A percentile compares a stretch with the other conserved stretches of the same genome.
phyloP scores from a whole-genome alignment of 805 yeast genomes.

The Pachysolen tannophilus region DNA sequence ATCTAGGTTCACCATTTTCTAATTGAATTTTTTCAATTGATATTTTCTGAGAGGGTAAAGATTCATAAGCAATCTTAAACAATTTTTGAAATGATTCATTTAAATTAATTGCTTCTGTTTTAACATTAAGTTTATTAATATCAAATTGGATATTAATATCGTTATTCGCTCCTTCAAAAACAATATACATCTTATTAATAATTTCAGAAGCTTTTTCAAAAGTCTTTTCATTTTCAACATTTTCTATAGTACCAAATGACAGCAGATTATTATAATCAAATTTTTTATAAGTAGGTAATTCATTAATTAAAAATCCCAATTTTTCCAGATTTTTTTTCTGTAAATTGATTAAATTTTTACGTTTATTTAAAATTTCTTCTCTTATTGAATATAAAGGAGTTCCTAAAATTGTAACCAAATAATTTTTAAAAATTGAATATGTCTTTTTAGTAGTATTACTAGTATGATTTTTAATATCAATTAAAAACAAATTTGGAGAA shows the following conservation, averaged over 20 bases:
- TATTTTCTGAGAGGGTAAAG: slow-evolving; percentile 1
- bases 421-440: slow-evolving; percentile 11
- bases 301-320: slow-evolving; percentile 27
- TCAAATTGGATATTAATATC: background rate
- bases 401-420: slow-evolving; percentile 23
- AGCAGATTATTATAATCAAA: slow-evolving; percentile 1
- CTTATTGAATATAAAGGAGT: slow-evolving; percentile 27
- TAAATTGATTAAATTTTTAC: slow-evolving; percentile 14
- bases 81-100: slow-evolving; percentile 4
- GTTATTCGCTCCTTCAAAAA: slow-evolving; percentile 1
- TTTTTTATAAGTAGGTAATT: slow-evolving; percentile 21
- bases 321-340: slow-evolving; percentile 23
- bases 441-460: slow-evolving; percentile 6
- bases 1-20: slow-evolving; percentile 28
- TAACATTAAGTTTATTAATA: background rate
- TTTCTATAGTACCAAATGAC: background rate
- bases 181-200: slow-evolving; percentile 4
- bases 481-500: slow-evolving; percentile 20
- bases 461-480: slow-evolving; percentile 14
- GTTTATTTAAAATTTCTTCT: slow-evolving; percentile 19
- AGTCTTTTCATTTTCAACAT: slow-evolving; percentile 1
- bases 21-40: slow-evolving; percentile 3
- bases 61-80: slow-evolving; percentile 2
- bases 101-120: background rate
- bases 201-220: slow-evolving; percentile 2